Base-by-base conservation (phyloP, 2,329 filamentous ascomycete genomes). In the Nigrograna mackinnonii region DNA sequence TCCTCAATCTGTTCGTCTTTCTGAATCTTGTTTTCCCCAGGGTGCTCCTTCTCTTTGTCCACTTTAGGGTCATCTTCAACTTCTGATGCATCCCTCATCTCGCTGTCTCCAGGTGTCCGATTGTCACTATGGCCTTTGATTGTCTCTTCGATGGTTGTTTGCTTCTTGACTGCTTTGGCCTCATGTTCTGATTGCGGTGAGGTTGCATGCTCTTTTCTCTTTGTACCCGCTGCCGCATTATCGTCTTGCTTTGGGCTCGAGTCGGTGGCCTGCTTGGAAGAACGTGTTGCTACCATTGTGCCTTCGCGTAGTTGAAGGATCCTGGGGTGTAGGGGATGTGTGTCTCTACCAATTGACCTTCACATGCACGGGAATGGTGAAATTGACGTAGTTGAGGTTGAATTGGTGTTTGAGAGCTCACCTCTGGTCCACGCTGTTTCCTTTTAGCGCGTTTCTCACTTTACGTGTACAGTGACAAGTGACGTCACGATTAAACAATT, bases 111-210 rank as follows among this genome's bases (percentile, higher is more conserved):
- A 4, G 47, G 34, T 7, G 32, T 33, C 26, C 51, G 46, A 22
- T 64, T 47, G 17, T 67, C 45, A 18, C 85, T 46, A 13, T 44
- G 39, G 16, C 18, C 57, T 7, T 67, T 65, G 31, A 79, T 62
- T 1, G 71, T 74, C 48, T 80, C 76, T 45, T 82, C 79, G 22
- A 81, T 69, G 0, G 76, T 79, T 51, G 73, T 73, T 55, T 82
- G 79, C 45, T 71, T 70, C 50, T 72, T 75, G 13, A 60, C 44
- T 12, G 54, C 57, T 38, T 74, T 70, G 49, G 69, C 72, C n/a
- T 64, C 60, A 18, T 70, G 70, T 54, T 77, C 75, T 11, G 69
- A 50, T 33, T 69, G 50, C 18, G 70, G 66, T 1, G 70, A 65
- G 4, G 55, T 48, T 31, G 44, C 44, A 32, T 45, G 47, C 33